phyloP scores from a whole-genome alignment of 2,329 filamentous ascomycete species.

The Verticillium nubilum region DNA sequence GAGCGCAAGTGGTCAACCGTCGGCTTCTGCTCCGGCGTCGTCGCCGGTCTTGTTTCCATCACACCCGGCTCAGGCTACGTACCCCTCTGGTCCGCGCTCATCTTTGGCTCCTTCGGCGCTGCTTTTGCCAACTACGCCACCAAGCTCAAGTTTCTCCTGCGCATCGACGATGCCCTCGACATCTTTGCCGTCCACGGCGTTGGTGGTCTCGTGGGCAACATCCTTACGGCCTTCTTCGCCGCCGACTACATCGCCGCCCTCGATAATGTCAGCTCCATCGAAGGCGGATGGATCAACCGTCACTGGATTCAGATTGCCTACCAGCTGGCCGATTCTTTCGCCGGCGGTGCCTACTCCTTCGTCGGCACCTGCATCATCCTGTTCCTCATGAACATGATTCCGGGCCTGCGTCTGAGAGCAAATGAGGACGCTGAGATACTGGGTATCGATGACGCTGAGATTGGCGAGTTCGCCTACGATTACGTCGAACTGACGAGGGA shows the following conservation, averaged over 20 bases:
- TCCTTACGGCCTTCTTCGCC: slow-evolving; percentile 77
- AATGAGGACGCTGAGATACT: slow-evolving; percentile 74
- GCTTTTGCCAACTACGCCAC: slow-evolving; percentile 82
- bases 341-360: slow-evolving; percentile 75
- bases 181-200: slow-evolving; percentile 82
- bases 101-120: slow-evolving; percentile 73
- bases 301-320: slow-evolving; percentile 81
- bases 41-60: slow-evolving; percentile 81
- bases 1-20: slow-evolving; percentile 91
- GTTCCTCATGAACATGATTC: slow-evolving; percentile 73
- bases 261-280: slow-evolving; percentile 62
- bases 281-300: slow-evolving; percentile 76
- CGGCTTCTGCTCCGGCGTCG: slow-evolving; percentile 86
- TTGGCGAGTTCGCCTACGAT: slow-evolving; percentile 94
- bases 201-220: slow-evolving; percentile 73
- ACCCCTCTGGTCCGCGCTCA: slow-evolving; percentile 75
- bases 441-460: slow-evolving; percentile 84
- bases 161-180: slow-evolving; percentile 79
- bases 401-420: slow-evolving; percentile 68
- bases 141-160: slow-evolving; percentile 80
- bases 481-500: slow-evolving; percentile 76
- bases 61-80: slow-evolving; percentile 81
- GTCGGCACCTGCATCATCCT: slow-evolving; percentile 71
- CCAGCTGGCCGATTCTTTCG: slow-evolving; percentile 76
- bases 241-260: slow-evolving; percentile 79